These are phyloP conservation scores for Thymus quinquecostatus DNA, from an alignment of 257 asterid genomes.

Conservation along the genomic window DNA sequence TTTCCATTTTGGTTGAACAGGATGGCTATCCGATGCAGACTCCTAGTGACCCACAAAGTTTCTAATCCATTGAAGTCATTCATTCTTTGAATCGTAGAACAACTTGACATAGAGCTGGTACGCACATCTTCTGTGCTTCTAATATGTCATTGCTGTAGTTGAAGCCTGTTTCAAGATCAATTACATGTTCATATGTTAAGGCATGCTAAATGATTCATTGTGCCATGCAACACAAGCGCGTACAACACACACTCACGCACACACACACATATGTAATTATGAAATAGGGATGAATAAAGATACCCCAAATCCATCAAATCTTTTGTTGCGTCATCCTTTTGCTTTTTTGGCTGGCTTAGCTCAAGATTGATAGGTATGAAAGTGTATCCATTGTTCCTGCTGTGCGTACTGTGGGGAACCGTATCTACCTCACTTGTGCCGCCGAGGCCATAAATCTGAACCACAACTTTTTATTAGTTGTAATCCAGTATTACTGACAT, in stretches of 20 bases:
- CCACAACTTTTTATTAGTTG: conserved; percentile 6
- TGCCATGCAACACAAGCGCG: neutral
- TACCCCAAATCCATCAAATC: conserved; percentile 46
- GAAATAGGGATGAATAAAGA: conserved; percentile 6
- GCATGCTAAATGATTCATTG: neutral
- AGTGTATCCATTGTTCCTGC: conserved; percentile 25
- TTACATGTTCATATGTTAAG: conserved; percentile 3
- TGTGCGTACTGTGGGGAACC: conserved; percentile 24
- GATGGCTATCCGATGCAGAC: conserved; percentile 19
- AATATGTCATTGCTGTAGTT: conserved; percentile 33
- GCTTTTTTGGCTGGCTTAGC: conserved; percentile 41
- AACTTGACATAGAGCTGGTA: conserved; percentile 24
- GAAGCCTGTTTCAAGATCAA: conserved; percentile 43
- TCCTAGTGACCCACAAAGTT: conserved; percentile 20
- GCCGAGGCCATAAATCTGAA: conserved; percentile 49
- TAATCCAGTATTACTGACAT: neutral
- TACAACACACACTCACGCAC: no score
- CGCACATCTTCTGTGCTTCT: conserved; percentile 6
- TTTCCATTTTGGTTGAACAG: conserved; percentile 22
- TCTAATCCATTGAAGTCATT: conserved; percentile 17
- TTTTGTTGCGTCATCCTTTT: conserved; percentile 28
- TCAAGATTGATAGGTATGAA: conserved; percentile 38
- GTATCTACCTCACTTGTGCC: conserved; percentile 36
- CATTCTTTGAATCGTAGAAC: conserved; percentile 20
- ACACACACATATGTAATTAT: neutral